phyloP scores from a whole-genome alignment of 2,329 filamentous ascomycete species.

The Didymella lethalis region DNA sequence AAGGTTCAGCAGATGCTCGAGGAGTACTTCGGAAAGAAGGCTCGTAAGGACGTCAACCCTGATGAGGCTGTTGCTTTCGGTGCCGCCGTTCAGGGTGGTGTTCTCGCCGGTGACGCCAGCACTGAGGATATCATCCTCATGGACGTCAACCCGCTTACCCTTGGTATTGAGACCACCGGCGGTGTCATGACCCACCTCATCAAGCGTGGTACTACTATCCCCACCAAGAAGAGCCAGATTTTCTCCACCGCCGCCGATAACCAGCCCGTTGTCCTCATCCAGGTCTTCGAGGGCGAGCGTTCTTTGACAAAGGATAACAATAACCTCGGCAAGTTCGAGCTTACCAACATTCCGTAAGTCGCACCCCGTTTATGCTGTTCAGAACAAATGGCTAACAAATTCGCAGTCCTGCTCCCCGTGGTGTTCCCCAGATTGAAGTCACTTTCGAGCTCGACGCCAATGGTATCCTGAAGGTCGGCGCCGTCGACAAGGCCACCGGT shows the following conservation, averaged over 20 bases:
- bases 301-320: slow-evolving; percentile 95
- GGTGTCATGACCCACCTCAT: slow-evolving; percentile 98
- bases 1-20: slow-evolving; percentile 95
- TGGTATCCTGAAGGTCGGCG: slow-evolving; percentile 96
- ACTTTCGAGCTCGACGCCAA: slow-evolving; percentile 98
- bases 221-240: slow-evolving; percentile 96
- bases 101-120: slow-evolving; percentile 86
- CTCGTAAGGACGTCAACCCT: slow-evolving; percentile 99
- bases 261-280: slow-evolving; percentile 93
- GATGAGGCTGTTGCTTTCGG: slow-evolving; percentile 99
- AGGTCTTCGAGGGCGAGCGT: slow-evolving; percentile 94
- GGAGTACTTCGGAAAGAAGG: slow-evolving; percentile 98
- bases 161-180: slow-evolving; percentile 96
- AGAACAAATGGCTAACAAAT: slow-evolving; percentile 25
- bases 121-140: slow-evolving; percentile 86
- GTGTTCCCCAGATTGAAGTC: slow-evolving; percentile 97
- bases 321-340: slow-evolving; percentile 96
- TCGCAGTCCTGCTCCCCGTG: slow-evolving; percentile 78
- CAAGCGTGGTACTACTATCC: slow-evolving; percentile 91
- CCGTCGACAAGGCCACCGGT: slow-evolving; percentile 96
- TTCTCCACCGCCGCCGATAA: slow-evolving; percentile 97
- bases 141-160: slow-evolving; percentile 95
- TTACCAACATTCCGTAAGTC: slow-evolving; percentile 82
- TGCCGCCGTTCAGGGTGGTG: slow-evolving; percentile 95
- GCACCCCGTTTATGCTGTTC: neutral